Percentiles rank a stretch among this genome's conserved stretches.
Conservation (phyloP, 345 rosid genomes). For the Eucalyptus sp. region DNA sequence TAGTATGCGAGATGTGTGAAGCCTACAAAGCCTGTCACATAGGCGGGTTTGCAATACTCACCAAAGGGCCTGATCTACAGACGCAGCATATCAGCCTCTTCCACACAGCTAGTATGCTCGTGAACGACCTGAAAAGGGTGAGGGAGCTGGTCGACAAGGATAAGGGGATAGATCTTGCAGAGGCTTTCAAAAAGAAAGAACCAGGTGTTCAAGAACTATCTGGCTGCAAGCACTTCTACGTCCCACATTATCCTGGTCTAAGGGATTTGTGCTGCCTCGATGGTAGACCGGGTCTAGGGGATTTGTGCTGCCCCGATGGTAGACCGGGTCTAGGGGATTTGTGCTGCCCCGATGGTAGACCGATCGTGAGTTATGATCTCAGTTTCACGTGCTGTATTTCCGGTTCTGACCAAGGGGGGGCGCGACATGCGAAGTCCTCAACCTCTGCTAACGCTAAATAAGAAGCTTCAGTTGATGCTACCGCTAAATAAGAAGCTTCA, state of each 20-base stretch:
- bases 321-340: not conserved
- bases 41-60: not conserved
- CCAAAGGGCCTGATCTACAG: not conserved
- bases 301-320: too few relatives aligned
- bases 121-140: rapidly evolving
- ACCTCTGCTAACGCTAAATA: not conserved
- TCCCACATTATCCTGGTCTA: not conserved
- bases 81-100: rapidly evolving
- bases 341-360: rapidly evolving
- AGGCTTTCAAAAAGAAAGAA: not conserved
- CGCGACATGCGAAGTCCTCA: not conserved
- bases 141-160: not conserved
- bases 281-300: not conserved
- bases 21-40: not conserved
- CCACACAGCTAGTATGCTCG: rapidly evolving
- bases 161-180: not conserved
- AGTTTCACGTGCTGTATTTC: not conserved
- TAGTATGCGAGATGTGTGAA: not conserved
- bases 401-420: not conserved
- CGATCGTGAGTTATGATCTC: not conserved
- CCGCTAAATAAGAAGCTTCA: not conserved
- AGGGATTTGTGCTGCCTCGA: too few relatives aligned
- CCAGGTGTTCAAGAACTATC: not conserved
- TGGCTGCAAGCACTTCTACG: not conserved
- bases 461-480: too few relatives aligned